Percentiles rank a stretch among this genome's conserved stretches.
phyloP scores from a whole-genome alignment of 192 early-diverging fungal species.

The Gigaspora rosea region DNA sequence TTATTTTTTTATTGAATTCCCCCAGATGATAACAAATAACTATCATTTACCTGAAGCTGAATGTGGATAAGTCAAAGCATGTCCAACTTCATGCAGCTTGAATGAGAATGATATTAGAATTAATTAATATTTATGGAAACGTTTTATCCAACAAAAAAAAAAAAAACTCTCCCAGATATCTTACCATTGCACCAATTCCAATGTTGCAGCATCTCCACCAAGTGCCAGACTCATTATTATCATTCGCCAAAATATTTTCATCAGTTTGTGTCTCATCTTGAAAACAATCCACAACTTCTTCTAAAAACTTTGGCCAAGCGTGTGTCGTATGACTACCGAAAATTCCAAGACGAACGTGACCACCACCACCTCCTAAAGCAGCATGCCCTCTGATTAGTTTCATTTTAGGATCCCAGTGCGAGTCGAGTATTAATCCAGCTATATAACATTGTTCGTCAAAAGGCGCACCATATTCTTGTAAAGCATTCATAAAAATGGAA shows the following conservation, averaged over 20 bases:
- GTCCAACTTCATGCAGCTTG: conserved; percentile 68
- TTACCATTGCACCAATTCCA: conserved; percentile 67
- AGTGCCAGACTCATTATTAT: conserved; percentile 58
- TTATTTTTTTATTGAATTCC: too few relatives aligned
- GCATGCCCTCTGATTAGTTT: conserved; percentile 61
- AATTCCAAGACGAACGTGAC: conserved; percentile 56
- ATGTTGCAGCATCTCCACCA: conserved; percentile 66
- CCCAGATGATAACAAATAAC: too few relatives aligned
- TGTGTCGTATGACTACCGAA: conserved; percentile 70
- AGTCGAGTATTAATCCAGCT: conserved; percentile 59
- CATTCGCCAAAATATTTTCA: conserved; percentile 59
- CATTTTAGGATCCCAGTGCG: conserved; percentile 56
- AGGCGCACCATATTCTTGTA: conserved; percentile 51
- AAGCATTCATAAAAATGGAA: conserved; percentile 49
- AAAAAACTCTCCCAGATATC: background rate
- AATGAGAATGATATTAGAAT: background rate
- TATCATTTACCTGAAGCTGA: conserved; percentile 45
- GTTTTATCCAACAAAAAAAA: background rate
- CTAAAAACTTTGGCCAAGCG: conserved; percentile 62
- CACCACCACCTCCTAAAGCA: conserved; percentile 62
- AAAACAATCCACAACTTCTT: conserved; percentile 59
- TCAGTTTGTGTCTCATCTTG: conserved; percentile 59
- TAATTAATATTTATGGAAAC: background rate
- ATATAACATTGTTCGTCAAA: conserved; percentile 49
- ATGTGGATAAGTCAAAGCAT: conserved; percentile 60